A percentile compares a stretch with the other conserved stretches of the same genome.
Conservation (phyloP, 192 early-diverging fungal genomes). For the Backusella liffmaniae region DNA sequence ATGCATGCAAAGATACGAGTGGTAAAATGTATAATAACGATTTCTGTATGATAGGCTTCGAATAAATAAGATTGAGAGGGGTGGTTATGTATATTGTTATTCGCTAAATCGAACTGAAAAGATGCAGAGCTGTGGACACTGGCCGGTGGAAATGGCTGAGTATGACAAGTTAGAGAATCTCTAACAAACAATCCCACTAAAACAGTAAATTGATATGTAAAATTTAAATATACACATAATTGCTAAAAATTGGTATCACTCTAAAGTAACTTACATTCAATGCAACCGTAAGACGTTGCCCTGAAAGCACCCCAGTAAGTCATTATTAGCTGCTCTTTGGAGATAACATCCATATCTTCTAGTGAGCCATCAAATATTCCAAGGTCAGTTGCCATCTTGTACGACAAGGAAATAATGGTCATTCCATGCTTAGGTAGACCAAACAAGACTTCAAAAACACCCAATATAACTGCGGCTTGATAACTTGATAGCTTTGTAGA, state of each 20-base stretch:
- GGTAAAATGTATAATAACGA: neutral
- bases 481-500: slow-evolving; percentile 7
- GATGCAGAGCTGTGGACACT: slow-evolving; percentile 14
- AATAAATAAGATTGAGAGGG: neutral
- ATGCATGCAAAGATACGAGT: neutral
- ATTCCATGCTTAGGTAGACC: slow-evolving; percentile 28
- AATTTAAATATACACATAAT: too few species aligned
- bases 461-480: slow-evolving; percentile 27
- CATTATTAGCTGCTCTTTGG: slow-evolving; percentile 17
- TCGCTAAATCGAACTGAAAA: slow-evolving; percentile 11
- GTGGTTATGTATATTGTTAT: neutral
- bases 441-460: slow-evolving; percentile 23
- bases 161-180: neutral
- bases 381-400: slow-evolving; percentile 8
- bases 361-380: neutral
- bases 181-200: slow-evolving; percentile 21
- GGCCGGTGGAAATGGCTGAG: neutral
- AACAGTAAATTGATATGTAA: too few species aligned
- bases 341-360: slow-evolving; percentile 6
- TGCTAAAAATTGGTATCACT: too few species aligned
- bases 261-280: slow-evolving; percentile 20
- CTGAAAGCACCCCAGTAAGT: slow-evolving; percentile 24
- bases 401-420: slow-evolving; percentile 18
- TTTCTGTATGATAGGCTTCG: neutral
- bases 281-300: slow-evolving; percentile 14